Evolutionary conservation across 305 asterid genomes (phyloP).

Genomic region (Fraxinus paxiana): DNA sequence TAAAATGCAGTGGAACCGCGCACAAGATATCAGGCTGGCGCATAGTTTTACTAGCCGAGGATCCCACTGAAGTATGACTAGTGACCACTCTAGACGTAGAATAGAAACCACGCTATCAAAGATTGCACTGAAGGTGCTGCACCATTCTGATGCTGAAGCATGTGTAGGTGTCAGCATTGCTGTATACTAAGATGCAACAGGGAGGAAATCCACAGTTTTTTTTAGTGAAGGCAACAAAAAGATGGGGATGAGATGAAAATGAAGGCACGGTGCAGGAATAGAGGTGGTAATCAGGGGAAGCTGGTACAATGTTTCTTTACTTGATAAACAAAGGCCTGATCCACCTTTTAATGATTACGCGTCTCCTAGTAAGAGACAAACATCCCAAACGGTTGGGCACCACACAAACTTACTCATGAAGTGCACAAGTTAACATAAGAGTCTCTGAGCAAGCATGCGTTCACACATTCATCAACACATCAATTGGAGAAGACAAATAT

Average conservation of each 20-base stretch:
- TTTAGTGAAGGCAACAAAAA: not conserved
- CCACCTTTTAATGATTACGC: not conserved
- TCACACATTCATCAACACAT: not conserved
- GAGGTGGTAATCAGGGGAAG: not conserved
- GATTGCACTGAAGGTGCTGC: not conserved
- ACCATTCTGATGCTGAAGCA: not conserved
- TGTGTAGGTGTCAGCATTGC: not conserved
- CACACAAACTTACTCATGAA: not conserved
- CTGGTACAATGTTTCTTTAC: not conserved
- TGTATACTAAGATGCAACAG: not conserved
- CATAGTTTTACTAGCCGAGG: not conserved
- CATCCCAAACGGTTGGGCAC: not conserved
- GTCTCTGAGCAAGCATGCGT: not conserved
- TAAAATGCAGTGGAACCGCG: not conserved
- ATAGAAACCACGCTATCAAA: not conserved
- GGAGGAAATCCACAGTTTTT: not conserved
- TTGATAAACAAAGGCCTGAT: not conserved
- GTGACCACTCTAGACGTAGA: not conserved
- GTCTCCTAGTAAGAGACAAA: not conserved
- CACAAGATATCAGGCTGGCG: not conserved
- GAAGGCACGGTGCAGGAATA: not conserved
- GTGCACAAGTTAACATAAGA: not conserved
- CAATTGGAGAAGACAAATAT: not conserved
- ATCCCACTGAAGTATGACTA: not conserved
- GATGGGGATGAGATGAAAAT: not conserved